These are phyloP conservation scores for Pisolithus marmoratus DNA, from an alignment of 768 basidiomycete species.

Conservation along the genomic window DNA sequence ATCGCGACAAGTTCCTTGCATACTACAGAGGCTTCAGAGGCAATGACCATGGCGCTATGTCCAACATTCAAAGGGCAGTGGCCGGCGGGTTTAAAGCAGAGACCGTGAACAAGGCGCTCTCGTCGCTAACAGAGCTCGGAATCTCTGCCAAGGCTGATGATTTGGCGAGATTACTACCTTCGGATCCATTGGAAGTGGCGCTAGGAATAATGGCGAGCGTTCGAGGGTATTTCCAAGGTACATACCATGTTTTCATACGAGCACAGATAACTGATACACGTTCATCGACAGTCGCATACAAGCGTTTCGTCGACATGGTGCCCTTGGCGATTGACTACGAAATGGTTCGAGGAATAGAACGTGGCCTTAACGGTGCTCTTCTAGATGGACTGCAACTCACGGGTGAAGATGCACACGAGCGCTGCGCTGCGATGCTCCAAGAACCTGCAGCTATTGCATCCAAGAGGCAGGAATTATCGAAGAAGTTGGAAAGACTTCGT, in stretches of 20 bases:
- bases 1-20: conserved; percentile 42
- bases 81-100: conserved; percentile 7
- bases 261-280: not conserved
- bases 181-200: conserved; percentile 50
- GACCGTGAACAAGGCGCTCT: conserved; percentile 18
- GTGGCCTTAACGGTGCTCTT: conserved; percentile 41
- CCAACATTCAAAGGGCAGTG: conserved; percentile 3
- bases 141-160: conserved; percentile 36
- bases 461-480: conserved; percentile 41
- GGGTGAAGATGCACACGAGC: conserved; percentile 37
- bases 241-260: not conserved
- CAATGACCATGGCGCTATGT: not conserved
- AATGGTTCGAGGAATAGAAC: conserved; percentile 40
- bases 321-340: conserved; percentile 38
- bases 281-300: conserved; percentile 37
- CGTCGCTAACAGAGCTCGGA: conserved; percentile 12
- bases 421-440: conserved; percentile 47
- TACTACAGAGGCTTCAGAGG: conserved; percentile 38
- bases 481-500: conserved; percentile 46
- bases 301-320: conserved; percentile 39
- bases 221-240: conserved; percentile 72
- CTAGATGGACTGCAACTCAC: conserved; percentile 47
- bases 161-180: conserved; percentile 43
- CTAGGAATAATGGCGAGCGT: conserved; percentile 67
- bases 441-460: conserved; percentile 43